phyloP scores from a whole-genome alignment of 1,139 yeast genomes.

The Lodderomyces theae region DNA sequence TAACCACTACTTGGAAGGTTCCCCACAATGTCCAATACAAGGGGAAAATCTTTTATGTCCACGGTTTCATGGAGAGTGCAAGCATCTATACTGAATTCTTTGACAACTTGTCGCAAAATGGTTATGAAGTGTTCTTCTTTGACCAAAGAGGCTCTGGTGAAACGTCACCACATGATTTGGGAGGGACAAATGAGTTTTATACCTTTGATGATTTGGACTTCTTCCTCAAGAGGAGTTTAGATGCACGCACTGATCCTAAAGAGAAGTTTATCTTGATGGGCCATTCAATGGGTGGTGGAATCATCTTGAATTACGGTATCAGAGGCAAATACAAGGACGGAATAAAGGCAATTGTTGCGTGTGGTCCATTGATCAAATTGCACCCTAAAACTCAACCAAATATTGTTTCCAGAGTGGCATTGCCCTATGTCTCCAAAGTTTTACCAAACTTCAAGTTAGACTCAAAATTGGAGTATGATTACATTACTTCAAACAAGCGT shows the following conservation, averaged over 20 bases:
- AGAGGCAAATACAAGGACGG: conserved; percentile 57
- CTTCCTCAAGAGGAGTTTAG: conserved; percentile 44
- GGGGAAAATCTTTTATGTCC: conserved; percentile 65
- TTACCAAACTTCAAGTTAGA: conserved; percentile 57
- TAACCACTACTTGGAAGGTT: conserved; percentile 40
- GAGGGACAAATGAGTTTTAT: conserved; percentile 69
- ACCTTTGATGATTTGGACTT: conserved; percentile 69
- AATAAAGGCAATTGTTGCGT: conserved; percentile 55
- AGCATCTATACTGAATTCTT: conserved; percentile 54
- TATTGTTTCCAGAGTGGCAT: conserved; percentile 38
- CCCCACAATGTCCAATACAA: conserved; percentile 35
- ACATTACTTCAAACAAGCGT: conserved; percentile 52
- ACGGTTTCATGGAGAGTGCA: conserved; percentile 78
- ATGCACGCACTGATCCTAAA: conserved; percentile 19
- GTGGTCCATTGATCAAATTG: conserved; percentile 66
- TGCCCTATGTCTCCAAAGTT: conserved; percentile 47
- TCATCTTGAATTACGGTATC: conserved; percentile 69
- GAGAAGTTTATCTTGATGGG: conserved; percentile 66
- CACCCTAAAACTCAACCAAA: conserved; percentile 62
- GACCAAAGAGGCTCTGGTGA: conserved; percentile 91
- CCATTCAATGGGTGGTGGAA: conserved; percentile 97
- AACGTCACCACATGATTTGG: conserved; percentile 57
- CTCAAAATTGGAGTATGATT: conserved; percentile 53
- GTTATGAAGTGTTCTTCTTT: conserved; percentile 73
- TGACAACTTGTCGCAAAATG: conserved; percentile 55